Evolutionary conservation across 2,329 filamentous ascomycete species (phyloP).

Genomic region (Colletotrichum australisinense): DNA sequence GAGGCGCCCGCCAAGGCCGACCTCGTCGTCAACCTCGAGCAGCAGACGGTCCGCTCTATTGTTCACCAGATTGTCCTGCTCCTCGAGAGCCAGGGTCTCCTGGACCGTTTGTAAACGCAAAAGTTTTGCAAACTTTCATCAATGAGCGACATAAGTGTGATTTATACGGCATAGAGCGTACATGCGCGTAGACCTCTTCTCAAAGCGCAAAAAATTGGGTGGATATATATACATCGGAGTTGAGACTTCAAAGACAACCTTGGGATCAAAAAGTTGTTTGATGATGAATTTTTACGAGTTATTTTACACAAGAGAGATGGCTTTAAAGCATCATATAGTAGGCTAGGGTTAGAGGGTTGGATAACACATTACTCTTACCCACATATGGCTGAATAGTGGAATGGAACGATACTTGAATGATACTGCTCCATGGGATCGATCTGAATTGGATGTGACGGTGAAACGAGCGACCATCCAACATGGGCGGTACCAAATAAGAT

Average conservation of each 20-base stretch:
- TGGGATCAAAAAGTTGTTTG: slow-evolving; percentile 5
- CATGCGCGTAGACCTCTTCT: not conserved
- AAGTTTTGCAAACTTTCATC: not conserved
- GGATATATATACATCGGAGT: slow-evolving; percentile 4
- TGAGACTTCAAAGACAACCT: slow-evolving; percentile 1
- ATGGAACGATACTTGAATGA: not conserved
- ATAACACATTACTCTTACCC: not conserved
- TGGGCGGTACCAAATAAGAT: not conserved
- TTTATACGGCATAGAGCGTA: not conserved
- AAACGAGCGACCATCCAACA: not conserved
- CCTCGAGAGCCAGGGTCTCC: slow-evolving; percentile 87
- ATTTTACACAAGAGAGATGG: not conserved
- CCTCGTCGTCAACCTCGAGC: slow-evolving; percentile 85
- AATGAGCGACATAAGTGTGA: slow-evolving; percentile 3
- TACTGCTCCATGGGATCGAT: not conserved
- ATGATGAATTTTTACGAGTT: not conserved
- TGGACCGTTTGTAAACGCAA: slow-evolving; percentile 72
- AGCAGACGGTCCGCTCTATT: slow-evolving; percentile 88
- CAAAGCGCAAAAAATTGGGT: not conserved
- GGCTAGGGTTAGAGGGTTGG: not conserved
- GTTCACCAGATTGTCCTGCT: slow-evolving; percentile 97
- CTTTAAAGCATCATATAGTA: not conserved
- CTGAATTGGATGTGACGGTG: not conserved
- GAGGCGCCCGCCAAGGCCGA: slow-evolving; percentile 86
- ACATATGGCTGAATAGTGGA: not conserved